Evolutionary conservation across 2,329 filamentous ascomycete genomes (phyloP), one percentile per base, ranked within the genome.

Genomic region (Anthostomella pinea): DNA sequence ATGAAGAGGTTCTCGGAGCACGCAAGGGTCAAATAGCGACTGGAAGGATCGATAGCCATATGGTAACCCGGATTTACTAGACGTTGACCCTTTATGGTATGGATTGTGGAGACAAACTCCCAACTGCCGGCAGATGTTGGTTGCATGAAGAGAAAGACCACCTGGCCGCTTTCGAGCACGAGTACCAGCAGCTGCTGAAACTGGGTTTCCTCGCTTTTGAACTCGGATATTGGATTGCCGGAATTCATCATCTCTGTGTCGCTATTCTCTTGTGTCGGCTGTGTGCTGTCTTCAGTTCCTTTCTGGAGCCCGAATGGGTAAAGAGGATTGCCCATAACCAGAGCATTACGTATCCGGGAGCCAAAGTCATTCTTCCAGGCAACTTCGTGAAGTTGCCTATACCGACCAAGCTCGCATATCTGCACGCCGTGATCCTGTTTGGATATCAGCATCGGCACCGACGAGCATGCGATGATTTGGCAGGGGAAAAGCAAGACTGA

Each of bases 121-220:
- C 74, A 65, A 6, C 59, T 58, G 5, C 71, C 72, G 40, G 69
- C 60, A 2, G 53, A 46, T 0, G 68, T 63, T 21, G 62, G 60
- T 30, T 63, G 66, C 30, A 88, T 71, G 59, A 84, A 91, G 16
- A 96, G 64, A 49, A 96, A 95, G 16, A 91, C 72, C 33, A 87
- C 68, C 40, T 87, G 79, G 23, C 82, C 81, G 11, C 77, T 79
- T 46, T 86, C 82, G 7, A 96, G 72, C 15, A 87, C 79, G 11
- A 97, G 66, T 4, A 93, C 74, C 11, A 97, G 67, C 16, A 90
- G 68, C 55, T 97, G 88, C n/a, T 87, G 85, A 9, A 90, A 87
- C 3, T 41, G 49, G 17, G 38, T 41, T 15, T 17, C 41, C 21
- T 32, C 32, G n/a, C 22, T 47, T 23, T 24, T 44, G 35, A 33